Base-by-base conservation (phyloP, 345 rosid genomes). In the Populus euphratica region DNA sequence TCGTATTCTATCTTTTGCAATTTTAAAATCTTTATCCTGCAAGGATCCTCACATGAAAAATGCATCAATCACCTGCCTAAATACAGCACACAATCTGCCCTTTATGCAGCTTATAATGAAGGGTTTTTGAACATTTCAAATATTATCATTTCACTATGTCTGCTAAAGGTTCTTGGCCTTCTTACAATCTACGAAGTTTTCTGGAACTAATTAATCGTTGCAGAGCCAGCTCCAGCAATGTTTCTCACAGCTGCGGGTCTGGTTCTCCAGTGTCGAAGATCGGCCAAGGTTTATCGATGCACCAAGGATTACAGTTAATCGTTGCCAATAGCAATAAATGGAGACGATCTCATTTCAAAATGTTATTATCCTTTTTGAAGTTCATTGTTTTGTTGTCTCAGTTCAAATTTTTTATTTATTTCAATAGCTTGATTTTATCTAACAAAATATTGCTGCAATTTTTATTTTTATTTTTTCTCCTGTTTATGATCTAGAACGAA, bases 271-370 rank as follows among this genome's bases (percentile, higher is more conserved):
- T 16, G 63, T 69, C 63, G 43, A 74, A 6, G 56, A n/a, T 61
- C 10, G 78, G 77, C 27, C 41, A 72, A 71, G 82, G 69, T 12
- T 54, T 65, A 47, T 18, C 81, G 63, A 44, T 47, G 69, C 72
- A 77, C 69, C 82, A 23, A 69, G 82, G 81, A 1, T 52, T 82
- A 65, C 78, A 72, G 70, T n/a, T 73, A 54, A 41, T 73, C 59
- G 31, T 63, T 73, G 16, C 43, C 69, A 61, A 23, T 13, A 65
- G 72, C 7, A 69, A 61, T 52, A 33, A 68, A 9, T 27, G 73
- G 75, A 73, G 68, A 62, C 81, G 39, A 14, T 18, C 17, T 62
- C 49, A 62, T 29, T 21, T 69, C 70, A 70, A 70, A 17, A 31
- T n/a, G 80, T 77, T 70, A 16, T 1, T 21, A 31, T 68, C 5